These are phyloP conservation scores for Lachancea meyersii DNA, from an alignment of 805 yeast species.

Conservation along the genomic window DNA sequence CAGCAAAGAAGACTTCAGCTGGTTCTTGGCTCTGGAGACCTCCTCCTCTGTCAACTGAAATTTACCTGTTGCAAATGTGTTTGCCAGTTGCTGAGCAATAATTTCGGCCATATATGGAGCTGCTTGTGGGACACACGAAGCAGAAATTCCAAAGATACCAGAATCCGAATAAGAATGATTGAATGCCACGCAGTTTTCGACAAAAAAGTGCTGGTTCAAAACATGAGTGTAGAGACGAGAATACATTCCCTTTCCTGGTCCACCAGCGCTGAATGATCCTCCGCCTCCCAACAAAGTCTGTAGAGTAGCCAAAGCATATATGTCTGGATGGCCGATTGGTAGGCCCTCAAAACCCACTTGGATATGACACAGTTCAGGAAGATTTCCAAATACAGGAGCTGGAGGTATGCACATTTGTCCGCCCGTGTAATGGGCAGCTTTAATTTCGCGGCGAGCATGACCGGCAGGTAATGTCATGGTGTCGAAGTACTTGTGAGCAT, in stretches of 20 bases:
- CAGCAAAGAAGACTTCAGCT: conserved; percentile 74
- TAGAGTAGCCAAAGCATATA: conserved; percentile 82
- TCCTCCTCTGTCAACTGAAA: conserved; percentile 65
- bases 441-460: conserved; percentile 20
- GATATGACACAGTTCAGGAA: conserved; percentile 78
- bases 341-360: conserved; percentile 86
- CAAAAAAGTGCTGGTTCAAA: conserved; percentile 81
- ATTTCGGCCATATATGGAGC: conserved; percentile 80
- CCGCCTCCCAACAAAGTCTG: conserved; percentile 95
- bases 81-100: conserved; percentile 56
- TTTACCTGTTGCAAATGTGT: conserved; percentile 44
- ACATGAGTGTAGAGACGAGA: conserved; percentile 88
- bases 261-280: conserved; percentile 96
- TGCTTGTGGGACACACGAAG: conserved; percentile 80
- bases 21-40: conserved; percentile 86
- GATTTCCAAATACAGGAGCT: conserved; percentile 51
- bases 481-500: conserved; percentile 60
- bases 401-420: conserved; percentile 51
- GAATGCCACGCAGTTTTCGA: conserved; percentile 82
- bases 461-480: conserved; percentile 41
- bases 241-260: conserved; percentile 99
- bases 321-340: conserved; percentile 75
- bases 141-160: conserved; percentile 85
- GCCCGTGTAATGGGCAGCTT: conserved; percentile 49
- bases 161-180: conserved; percentile 87